Conservation (phyloP, 2,329 filamentous ascomycete genomes). For the Scedosporium dehoogii region DNA sequence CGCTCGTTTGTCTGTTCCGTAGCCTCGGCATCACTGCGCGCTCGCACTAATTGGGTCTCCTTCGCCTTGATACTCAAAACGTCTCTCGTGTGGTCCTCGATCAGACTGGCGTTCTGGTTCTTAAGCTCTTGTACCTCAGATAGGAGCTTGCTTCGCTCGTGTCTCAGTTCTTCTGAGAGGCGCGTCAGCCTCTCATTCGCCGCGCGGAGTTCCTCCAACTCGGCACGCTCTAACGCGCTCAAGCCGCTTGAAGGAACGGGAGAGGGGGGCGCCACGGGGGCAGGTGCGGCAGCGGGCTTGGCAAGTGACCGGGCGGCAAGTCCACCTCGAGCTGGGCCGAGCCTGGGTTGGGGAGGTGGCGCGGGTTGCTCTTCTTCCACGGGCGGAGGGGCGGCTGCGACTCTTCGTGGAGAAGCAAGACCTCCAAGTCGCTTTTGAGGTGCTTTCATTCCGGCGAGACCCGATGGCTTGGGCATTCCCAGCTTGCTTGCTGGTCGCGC, state of each 20-base stretch:
- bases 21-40: conserved; percentile 79
- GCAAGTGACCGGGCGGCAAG: conserved; percentile 78
- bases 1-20: conserved; percentile 80
- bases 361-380: conserved; percentile 47
- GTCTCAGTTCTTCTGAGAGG: conserved; percentile 69
- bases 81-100: conserved; percentile 93
- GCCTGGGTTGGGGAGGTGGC: conserved; percentile 46
- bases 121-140: conserved; percentile 91
- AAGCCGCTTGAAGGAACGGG: conserved; percentile 48
- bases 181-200: conserved; percentile 71
- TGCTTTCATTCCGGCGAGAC: conserved; percentile 47
- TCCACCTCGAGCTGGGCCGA: conserved; percentile 66
- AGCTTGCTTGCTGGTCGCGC: conserved; percentile 44
- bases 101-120: conserved; percentile 91
- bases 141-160: conserved; percentile 70
- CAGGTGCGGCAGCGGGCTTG: conserved; percentile 50
- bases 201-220: conserved; percentile 77
- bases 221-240: conserved; percentile 74
- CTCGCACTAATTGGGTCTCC: conserved; percentile 90
- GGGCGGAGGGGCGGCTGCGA: conserved; percentile 31
- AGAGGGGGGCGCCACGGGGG: conserved; percentile 21
- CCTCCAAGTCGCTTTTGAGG: conserved; percentile 46
- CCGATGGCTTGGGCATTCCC: conserved; percentile 42
- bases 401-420: conserved; percentile 45
- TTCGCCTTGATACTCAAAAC: conserved; percentile 96